Evolutionary conservation across 2,329 filamentous ascomycete species (phyloP), one percentile per base, ranked within the genome.

Genomic region (Fusarium gaditjirri): DNA sequence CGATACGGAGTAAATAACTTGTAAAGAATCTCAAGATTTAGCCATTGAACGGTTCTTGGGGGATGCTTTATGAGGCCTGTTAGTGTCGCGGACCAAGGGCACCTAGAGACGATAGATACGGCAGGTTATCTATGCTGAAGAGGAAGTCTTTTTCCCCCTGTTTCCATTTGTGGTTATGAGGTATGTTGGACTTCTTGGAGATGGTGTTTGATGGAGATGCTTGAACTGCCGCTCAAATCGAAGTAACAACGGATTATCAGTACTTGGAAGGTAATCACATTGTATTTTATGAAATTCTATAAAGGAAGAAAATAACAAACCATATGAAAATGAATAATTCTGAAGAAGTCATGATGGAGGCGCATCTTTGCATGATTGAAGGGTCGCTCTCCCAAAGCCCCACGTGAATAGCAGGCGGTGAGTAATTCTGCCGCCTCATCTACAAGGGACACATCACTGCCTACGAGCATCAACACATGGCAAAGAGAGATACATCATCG

Each of bases 371-470:
- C 43, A 62, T 62, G 56, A 56, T 43, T 55, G 13, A 43, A 62
- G 49, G 39, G 33, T 57, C 46, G 23, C 57, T 36, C 58, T 59
- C 52, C 47, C 43, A 19, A 25, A 12, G 61, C 62, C 62, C 72
- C 75, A 77, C 75, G 71, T 77, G 74, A 77, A 74, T 35, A 55
- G 57, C 50, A 61, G 75, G 75, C 75, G 75, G 75, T 77, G 75
- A 76, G 63, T n/a, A 61, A 77, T 77, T 77, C 75, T 77, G 75
- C 75, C 75, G 57, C 75, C 31, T 76, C 71, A 73, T 76, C 67
- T 72, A 73, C 76, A 78, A 77, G 74, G 75, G 75, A 76, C 75
- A 77, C 75, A 77, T 77, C 75, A 74, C 66, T 77, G 64, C 68
- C 71, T 75, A 69, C 64, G 54, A 68, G 66, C 61, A 63, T 70